Conservation (phyloP, 2,329 filamentous ascomycete genomes). For the Grosmannia huntii region DNA sequence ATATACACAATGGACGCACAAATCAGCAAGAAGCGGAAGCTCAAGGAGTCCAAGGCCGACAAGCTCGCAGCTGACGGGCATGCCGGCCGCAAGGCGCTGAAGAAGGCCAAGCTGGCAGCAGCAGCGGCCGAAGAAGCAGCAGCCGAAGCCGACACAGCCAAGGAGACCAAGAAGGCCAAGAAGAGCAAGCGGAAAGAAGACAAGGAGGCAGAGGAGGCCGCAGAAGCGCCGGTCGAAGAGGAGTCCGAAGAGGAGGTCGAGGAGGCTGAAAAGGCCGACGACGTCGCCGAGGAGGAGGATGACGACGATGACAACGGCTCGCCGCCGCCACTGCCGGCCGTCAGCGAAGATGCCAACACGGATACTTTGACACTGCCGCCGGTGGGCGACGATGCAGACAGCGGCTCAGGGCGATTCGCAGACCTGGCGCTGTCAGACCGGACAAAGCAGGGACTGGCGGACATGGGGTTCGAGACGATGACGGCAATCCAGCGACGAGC, state of each 20-base stretch:
- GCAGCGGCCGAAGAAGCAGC: slow-evolving; percentile 5
- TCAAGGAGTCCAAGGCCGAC: slow-evolving; percentile 18
- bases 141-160: slow-evolving; percentile 6
- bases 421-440: slow-evolving; percentile 79
- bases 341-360: slow-evolving; percentile 23
- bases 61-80: slow-evolving; percentile 3
- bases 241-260: not conserved
- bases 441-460: slow-evolving; percentile 74
- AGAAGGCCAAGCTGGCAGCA: slow-evolving; percentile 9
- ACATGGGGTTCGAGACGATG: slow-evolving; percentile 93
- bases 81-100: slow-evolving; percentile 9
- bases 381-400: slow-evolving; percentile 48
- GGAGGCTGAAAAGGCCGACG: slow-evolving; percentile 1
- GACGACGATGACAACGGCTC: slow-evolving; percentile 10
- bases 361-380: slow-evolving; percentile 38
- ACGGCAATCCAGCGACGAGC: slow-evolving; percentile 84
- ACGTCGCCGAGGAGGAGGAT: slow-evolving; percentile 9
- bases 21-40: slow-evolving; percentile 23
- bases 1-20: slow-evolving; percentile 13
- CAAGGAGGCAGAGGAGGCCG: not conserved
- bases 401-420: slow-evolving; percentile 42
- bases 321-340: not conserved
- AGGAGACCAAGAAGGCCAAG: slow-evolving; percentile 12
- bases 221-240: not conserved
- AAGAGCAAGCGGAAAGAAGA: slow-evolving; percentile 10